Evolutionary conservation across 805 yeast genomes (phyloP), one percentile per base, ranked within the genome.

Genomic region (Myxozyma neotropica): DNA sequence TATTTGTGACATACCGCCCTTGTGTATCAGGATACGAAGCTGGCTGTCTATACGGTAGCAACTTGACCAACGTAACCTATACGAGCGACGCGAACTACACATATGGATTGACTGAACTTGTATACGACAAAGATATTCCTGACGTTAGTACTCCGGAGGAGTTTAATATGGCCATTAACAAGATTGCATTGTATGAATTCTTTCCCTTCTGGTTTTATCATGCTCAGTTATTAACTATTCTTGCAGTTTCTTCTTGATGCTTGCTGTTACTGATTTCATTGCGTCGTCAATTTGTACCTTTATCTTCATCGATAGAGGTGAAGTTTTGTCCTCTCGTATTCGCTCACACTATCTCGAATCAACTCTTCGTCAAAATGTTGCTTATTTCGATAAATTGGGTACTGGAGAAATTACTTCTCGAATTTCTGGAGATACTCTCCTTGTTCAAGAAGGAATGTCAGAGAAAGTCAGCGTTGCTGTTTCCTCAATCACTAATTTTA

Each of bases 381-480:
- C 75, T 13, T 77, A 71, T 54, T 77, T 77, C 57, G 79, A 76
- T 64, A 69, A 71, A 40, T 65, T 76, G 7, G 79, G 79, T 15
- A 70, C 77, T 10, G 79, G 79, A n/a, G 76, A 74, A 57, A 74
- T 76, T 27, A 74, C 79, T 12, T 72, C 78, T 10, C 72, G 78
- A n/a, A 76, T 76, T 65, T 74, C 78, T 39, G 70, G 72, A 36
- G 78, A 75, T 50, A 74, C 77, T n/a, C 68, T 71, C 21, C 60
- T 71, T 42, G 72, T 77, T 43, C 79, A 77, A 58, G 78, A 74
- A 42, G 79, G 78, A 33, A 74, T 77, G 59, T 70, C 76, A 39
- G 78, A 76, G 61, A 76, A 76, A 59, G 69, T 73, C 4, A 77
- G 77, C 15, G 67, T 69, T 42, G 72, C 73, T 26, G 61, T 72